Conservation (phyloP, 2,329 filamentous ascomycete genomes). For the Cladosporium cucumerinum region DNA sequence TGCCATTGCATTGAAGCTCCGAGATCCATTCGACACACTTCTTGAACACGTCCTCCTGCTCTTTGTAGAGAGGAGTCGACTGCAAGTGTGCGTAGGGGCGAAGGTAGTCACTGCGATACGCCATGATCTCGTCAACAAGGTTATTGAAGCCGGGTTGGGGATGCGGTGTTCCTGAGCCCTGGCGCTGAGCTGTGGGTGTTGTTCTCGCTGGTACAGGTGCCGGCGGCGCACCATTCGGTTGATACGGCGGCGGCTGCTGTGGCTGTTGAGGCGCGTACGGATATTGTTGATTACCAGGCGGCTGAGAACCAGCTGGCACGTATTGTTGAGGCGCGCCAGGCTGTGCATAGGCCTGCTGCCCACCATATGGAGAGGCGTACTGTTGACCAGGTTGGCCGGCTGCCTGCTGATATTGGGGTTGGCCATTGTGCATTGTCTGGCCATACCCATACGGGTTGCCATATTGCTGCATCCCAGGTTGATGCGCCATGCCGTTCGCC, state of each 20-base stretch:
- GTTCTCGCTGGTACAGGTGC: slow-evolving; percentile 2
- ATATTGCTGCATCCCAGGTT: slow-evolving; percentile 20
- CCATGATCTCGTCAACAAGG: slow-evolving; percentile 27
- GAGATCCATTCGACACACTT: slow-evolving; percentile 19
- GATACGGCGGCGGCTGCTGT: slow-evolving; percentile 7
- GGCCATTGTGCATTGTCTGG: slow-evolving; percentile 15
- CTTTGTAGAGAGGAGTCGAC: slow-evolving; percentile 15
- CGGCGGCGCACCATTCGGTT: slow-evolving; percentile 5
- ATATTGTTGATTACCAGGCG: slow-evolving; percentile 3
- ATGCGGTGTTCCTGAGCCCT: slow-evolving; percentile 14
- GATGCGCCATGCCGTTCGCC: slow-evolving; percentile 23
- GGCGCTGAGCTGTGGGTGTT: slow-evolving; percentile 1
- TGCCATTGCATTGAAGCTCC: slow-evolving; percentile 16
- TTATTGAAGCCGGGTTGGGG: slow-evolving; percentile 23
- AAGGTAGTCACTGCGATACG: slow-evolving; percentile 22
- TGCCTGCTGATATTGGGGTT: slow-evolving; percentile 16
- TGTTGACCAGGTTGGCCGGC: slow-evolving; percentile 17
- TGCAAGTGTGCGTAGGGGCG: slow-evolving; percentile 14
- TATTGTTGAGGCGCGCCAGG: slow-evolving; percentile 10
- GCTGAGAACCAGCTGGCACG: slow-evolving; percentile 4
- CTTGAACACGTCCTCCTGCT: slow-evolving; percentile 22
- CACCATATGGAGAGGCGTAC: slow-evolving; percentile 19
- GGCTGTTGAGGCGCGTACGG: slow-evolving; percentile 18
- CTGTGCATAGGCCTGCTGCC: slow-evolving; percentile 13
- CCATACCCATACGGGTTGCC: slow-evolving; percentile 17